Base-by-base conservation (phyloP, 495 filamentous ascomycete species). In the Lasiosphaeria miniovina region DNA sequence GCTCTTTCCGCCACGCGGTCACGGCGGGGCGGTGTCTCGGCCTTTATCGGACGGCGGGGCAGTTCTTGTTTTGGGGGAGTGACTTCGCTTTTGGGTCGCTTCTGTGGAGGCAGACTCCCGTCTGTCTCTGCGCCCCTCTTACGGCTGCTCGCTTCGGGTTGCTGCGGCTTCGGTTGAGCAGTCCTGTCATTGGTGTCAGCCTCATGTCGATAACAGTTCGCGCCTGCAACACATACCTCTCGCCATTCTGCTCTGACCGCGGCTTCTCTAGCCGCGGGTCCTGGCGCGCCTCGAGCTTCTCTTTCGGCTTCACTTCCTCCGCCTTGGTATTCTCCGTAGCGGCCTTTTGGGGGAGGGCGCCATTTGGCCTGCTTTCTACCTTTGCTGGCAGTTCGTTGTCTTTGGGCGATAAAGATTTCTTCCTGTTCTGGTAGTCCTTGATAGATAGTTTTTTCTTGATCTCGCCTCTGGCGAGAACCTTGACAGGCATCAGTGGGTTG, bases 401-500 rank as follows among this genome's bases (percentile, higher is more conserved):
- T 11, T 69, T 64, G 4, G 75, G 71, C 32, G 76, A 77, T 35
- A 71, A 63, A 43, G 75, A 75, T 58, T 73, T 73, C 52, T 69
- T 76, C 41, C 70, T 75, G 49, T 73, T 80, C 60, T 75, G 72
- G 36, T 78, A 79, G 64, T 80, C 78, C 62, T 74, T 75, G 54
- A 80, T 64, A 34, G 77, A 75, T 40, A 81, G 50, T 63, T 78
- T 80, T 68, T 78, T 80, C 50, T 74, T 80, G 15, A 67, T 66
- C 59, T 78, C 78, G 59, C 65, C 67, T 24, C 65, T 64, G 52
- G 66, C 65, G 59, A 68, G 61, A 12, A 63, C 57, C 57, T 69
- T 68, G 54, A 57, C 46, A 35, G 58, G 56, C 59, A 64, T 55
- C 36, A 64, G 61, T 9, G 63, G 59, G 7, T 57, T 61, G 12